These are phyloP conservation scores for Penicillium parvum DNA, from an alignment of 495 filamentous ascomycete species.

Conservation along the genomic window DNA sequence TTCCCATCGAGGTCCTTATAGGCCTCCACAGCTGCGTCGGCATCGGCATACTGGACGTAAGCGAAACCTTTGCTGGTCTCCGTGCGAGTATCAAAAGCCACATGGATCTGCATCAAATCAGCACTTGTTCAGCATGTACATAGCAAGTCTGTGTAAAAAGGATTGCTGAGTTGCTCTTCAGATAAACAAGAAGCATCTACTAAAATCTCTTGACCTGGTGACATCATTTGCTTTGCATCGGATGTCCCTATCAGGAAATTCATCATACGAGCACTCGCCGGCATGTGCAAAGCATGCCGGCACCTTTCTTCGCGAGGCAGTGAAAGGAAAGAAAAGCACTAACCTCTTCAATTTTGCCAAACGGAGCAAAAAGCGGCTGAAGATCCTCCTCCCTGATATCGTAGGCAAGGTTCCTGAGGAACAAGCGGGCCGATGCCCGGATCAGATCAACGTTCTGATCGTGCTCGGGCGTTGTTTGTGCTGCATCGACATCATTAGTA, in stretches of 20 bases:
- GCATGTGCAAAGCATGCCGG: constrained; percentile 5
- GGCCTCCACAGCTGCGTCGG: constrained; percentile 69
- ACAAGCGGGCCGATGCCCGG: constrained; percentile 60
- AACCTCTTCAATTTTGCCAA: constrained; percentile 84
- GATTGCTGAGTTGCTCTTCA: constrained; percentile 41
- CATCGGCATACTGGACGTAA: constrained; percentile 70
- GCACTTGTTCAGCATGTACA: constrained; percentile 27
- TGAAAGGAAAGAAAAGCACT: constrained; percentile 30
- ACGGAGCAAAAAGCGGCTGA: constrained; percentile 59
- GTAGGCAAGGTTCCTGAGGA: constrained; percentile 86
- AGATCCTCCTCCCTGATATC: constrained; percentile 73
- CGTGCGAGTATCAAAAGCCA: constrained; percentile 62
- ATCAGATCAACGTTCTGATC: constrained; percentile 43
- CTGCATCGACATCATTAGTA: constrained; percentile 17
- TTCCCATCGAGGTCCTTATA: constrained; percentile 70
- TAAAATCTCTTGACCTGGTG: constrained; percentile 64
- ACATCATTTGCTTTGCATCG: constrained; percentile 74
- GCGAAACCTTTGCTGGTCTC: constrained; percentile 81
- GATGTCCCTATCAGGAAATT: constrained; percentile 99
- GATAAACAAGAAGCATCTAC: constrained; percentile 69
- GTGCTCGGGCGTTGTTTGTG: constrained; percentile 19
- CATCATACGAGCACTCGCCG: constrained; percentile 64
- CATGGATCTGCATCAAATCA: constrained; percentile 65
- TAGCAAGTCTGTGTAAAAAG: constrained; percentile 33
- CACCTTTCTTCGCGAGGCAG: neutral